A percentile compares a stretch with the other conserved stretches of the same genome.
These are phyloP conservation scores for Saccharomycopsis olivae DNA, from an alignment of 805 yeast species.

Conservation along the genomic window DNA sequence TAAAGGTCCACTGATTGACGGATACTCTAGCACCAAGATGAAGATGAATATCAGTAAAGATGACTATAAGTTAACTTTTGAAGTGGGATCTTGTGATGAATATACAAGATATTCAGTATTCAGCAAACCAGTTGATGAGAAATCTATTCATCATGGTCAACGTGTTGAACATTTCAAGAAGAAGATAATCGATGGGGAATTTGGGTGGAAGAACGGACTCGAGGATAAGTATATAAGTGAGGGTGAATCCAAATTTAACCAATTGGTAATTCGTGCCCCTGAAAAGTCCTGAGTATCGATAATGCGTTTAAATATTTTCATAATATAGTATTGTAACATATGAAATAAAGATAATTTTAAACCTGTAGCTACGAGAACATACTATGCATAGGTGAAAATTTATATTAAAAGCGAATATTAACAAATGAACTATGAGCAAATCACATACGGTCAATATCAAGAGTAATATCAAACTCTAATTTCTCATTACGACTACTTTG, in stretches of 20 bases:
- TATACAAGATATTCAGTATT: conserved; percentile 49
- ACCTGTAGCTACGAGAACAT: too few relatives aligned
- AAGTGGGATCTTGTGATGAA: conserved; percentile 67
- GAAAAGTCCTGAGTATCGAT: too few relatives aligned
- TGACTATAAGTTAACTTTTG: conserved; percentile 73
- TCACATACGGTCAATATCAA: conserved; percentile 30
- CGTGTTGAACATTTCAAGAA: conserved; percentile 23
- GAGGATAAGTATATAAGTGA: conserved; percentile 29
- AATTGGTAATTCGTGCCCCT: neutral
- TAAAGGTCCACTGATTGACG: conserved; percentile 34
- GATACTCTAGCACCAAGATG: conserved; percentile 50
- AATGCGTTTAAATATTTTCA: too few relatives aligned
- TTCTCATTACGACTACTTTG: conserved; percentile 19
- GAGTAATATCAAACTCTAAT: conserved; percentile 30
- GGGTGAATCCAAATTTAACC: conserved; percentile 20
- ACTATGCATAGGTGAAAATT: too few relatives aligned
- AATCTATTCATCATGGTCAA: conserved; percentile 21
- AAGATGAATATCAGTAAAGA: conserved; percentile 71
- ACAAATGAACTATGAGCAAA: too few relatives aligned
- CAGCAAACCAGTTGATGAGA: conserved; percentile 22
- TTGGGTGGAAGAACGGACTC: conserved; percentile 45
- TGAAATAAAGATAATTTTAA: too few relatives aligned
- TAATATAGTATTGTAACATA: too few relatives aligned
- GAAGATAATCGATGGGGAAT: conserved; percentile 36
- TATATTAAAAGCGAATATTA: too few relatives aligned